phyloP scores from a whole-genome alignment of 2,329 filamentous ascomycete species.

The Aspergillus unguis region DNA sequence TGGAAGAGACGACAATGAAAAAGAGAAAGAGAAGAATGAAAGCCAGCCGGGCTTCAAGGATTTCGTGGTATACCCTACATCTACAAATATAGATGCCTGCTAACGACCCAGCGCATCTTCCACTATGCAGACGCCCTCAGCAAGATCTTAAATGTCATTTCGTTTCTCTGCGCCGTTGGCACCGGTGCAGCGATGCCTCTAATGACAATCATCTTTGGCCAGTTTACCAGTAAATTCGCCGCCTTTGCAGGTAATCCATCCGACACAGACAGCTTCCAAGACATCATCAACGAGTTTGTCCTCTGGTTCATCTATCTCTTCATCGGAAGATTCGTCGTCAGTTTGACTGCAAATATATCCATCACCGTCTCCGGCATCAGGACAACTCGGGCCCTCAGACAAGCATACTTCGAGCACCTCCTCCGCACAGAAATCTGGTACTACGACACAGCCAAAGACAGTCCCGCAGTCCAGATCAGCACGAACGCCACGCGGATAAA shows the following conservation, averaged over 20 bases:
- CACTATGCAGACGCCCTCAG: constrained; percentile 4
- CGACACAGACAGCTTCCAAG: constrained; percentile 12
- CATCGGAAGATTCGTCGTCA: constrained; percentile 31
- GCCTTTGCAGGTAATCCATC: constrained; percentile 16
- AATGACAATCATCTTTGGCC: constrained; percentile 40
- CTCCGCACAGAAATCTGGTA: constrained; percentile 30
- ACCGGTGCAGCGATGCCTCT: constrained; percentile 30
- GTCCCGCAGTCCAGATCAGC: constrained; percentile 29
- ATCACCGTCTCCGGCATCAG: constrained; percentile 25
- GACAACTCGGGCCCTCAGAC: constrained; percentile 24
- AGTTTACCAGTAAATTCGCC: constrained; percentile 26
- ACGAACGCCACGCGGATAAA: constrained; percentile 69
- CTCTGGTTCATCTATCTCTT: constrained; percentile 37
- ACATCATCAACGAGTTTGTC: constrained; percentile 22
- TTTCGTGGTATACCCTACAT: background rate
- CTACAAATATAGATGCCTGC: background rate
- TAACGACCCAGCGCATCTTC: constrained; percentile 7
- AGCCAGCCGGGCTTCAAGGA: background rate
- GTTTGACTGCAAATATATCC: constrained; percentile 33
- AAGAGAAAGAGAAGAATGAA: background rate
- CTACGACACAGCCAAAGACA: constrained; percentile 26
- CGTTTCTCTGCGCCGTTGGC: constrained; percentile 17
- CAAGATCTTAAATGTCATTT: background rate
- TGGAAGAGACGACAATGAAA: too few species aligned
- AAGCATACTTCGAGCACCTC: constrained; percentile 26